Evolutionary conservation across 345 rosid species (phyloP).

Genomic region (Microthlaspi erraticum): DNA sequence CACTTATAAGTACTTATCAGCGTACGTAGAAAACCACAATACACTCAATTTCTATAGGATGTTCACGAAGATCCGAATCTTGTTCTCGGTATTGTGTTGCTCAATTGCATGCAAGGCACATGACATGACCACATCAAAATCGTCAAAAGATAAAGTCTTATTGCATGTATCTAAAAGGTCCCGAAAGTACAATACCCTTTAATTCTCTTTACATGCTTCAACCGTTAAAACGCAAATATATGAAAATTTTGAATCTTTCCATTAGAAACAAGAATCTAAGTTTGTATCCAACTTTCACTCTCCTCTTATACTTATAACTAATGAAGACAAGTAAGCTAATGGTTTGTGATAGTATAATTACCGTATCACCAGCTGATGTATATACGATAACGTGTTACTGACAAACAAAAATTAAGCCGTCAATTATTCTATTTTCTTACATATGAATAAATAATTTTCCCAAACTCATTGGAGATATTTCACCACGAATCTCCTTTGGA

Average conservation of each 20-base stretch:
- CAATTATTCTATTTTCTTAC: constrained; percentile 15
- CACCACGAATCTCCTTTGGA: constrained; percentile 19
- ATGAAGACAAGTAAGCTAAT: neutral
- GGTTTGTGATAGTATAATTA: neutral
- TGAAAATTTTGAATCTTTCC: neutral
- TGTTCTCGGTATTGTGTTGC: constrained; percentile 10
- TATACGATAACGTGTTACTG: no score
- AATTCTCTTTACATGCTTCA: constrained; percentile 27
- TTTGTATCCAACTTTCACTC: neutral
- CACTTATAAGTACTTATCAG: constrained; percentile 5
- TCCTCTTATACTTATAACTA: constrained; percentile 1
- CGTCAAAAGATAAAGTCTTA: constrained; percentile 33
- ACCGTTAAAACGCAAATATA: constrained; percentile 19
- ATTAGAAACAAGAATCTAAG: neutral
- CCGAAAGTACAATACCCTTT: constrained; percentile 27
- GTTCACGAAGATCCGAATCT: neutral
- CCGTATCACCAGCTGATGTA: no score
- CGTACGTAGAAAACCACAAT: neutral
- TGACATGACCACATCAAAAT: constrained; percentile 38
- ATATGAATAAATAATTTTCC: neutral
- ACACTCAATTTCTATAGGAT: neutral
- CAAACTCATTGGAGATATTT: constrained; percentile 26
- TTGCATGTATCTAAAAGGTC: constrained; percentile 24
- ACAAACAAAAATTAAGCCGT: neutral
- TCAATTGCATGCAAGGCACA: constrained; percentile 41